Evolutionary conservation across 257 asterid species (phyloP), one percentile per base, ranked within the genome.

Genomic region (Fraxinus pennsylvanica): DNA sequence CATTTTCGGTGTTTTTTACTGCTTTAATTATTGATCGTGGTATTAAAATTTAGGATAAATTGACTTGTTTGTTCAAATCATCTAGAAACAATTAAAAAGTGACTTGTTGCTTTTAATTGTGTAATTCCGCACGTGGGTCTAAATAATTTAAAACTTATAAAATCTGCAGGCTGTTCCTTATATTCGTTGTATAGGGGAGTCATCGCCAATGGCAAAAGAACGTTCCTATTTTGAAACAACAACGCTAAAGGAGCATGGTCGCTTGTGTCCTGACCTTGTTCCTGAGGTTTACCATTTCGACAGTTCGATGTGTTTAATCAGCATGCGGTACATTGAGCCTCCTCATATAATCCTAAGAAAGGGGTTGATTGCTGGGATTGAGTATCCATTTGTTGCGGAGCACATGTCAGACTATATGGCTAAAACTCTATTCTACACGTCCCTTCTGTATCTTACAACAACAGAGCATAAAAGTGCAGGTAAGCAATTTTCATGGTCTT

Each of bases 261-360:
- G 93, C 19, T 82, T 92, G 85, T 87, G 92, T 80, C 97, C 97
- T 8, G 91, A 86, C 76, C 92, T 89, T 78, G 94, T 91, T 85
- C 98, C 99, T 27, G 94, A 91, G 84, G 97, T 96, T 78, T 96
- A 96, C 85, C 97, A 96, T 88, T 93, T 96, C 19, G 98, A 96
- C 81, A 85, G 90, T 76, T 45, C 81, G 17, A 93, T 96, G 98
- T 92, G 96, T 84, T 78, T 96, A 90, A 96, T 93, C 45, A 96
- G 97, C 32, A 96, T 96, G 99, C 92, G 88, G 2, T 96, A 91
- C 86, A 83, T 96, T 76, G 94, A 93, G 85, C 99, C 98, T 29
- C 99, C 99, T 79, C 99, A 96, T 87, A 90, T 93, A 69, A 91
- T 96, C 74, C 66, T 93, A 75, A 88, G 98, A 74, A 96, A 96